Evolutionary conservation across 2,329 filamentous ascomycete genomes (phyloP).

Genomic region (Fusarium coicis): DNA sequence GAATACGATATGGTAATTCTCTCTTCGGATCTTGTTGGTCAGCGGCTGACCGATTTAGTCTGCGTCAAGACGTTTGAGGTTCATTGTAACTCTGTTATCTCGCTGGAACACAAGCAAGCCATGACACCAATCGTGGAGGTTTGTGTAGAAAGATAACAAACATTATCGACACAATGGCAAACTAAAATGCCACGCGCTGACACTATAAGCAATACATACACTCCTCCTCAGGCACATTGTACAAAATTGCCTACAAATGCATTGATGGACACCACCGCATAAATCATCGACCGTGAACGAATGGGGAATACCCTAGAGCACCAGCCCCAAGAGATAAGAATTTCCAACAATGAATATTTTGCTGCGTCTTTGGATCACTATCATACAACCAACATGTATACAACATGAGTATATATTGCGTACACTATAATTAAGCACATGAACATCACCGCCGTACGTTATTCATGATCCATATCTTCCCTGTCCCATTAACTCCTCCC

Average conservation of each 20-base stretch:
- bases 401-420: slow-evolving; percentile 23
- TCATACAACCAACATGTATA: background rate
- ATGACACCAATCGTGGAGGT: background rate
- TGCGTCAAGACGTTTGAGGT: slow-evolving; percentile 4
- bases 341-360: background rate
- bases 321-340: background rate
- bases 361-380: background rate
- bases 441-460: slow-evolving; percentile 29
- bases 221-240: background rate
- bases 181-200: slow-evolving; percentile 2
- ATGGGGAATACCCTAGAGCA: slow-evolving; percentile 4
- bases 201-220: background rate
- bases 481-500: slow-evolving; percentile 20
- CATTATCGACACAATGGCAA: background rate
- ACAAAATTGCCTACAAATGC: background rate
- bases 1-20: slow-evolving; percentile 13
- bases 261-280: background rate
- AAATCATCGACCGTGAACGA: background rate
- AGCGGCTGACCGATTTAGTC: slow-evolving; percentile 20
- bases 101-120: background rate
- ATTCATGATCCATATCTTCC: slow-evolving; percentile 24
- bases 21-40: slow-evolving; percentile 16
- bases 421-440: slow-evolving; percentile 26
- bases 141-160: background rate
- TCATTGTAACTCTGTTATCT: slow-evolving; percentile 8